Evolutionary conservation across 2,329 filamentous ascomycete genomes (phyloP).

Genomic region (Ophiostoma himal-ulmi): DNA sequence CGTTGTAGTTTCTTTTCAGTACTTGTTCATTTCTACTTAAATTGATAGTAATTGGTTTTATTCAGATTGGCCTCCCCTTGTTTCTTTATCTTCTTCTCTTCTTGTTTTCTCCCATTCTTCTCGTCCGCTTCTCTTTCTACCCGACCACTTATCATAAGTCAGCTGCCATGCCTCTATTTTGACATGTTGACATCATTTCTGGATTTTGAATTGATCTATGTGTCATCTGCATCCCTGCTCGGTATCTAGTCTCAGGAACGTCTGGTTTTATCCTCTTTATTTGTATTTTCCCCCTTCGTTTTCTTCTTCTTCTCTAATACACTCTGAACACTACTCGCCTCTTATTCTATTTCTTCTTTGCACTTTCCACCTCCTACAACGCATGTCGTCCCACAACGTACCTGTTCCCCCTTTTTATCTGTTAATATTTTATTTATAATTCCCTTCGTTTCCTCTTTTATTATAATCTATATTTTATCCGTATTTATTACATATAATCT

Average conservation of each 20-base stretch:
- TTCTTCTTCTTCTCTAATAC: not conserved
- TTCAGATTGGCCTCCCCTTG: not conserved
- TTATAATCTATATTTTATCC: not conserved
- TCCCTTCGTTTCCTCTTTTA: not conserved
- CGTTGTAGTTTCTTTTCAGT: not conserved
- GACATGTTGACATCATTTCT: constrained; percentile 1
- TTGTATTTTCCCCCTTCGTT: not conserved
- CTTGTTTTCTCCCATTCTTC: not conserved
- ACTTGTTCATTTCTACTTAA: not conserved
- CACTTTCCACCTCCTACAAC: not conserved
- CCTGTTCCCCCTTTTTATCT: not conserved
- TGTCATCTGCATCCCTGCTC: not conserved
- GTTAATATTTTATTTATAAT: not conserved
- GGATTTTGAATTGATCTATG: not conserved
- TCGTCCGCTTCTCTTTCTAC: not conserved
- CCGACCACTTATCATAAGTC: not conserved
- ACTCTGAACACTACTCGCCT: not conserved
- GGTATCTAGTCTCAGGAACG: not conserved
- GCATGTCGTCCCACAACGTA: not conserved
- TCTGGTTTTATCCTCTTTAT: not conserved
- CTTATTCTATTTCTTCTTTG: not conserved
- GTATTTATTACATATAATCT: not conserved
- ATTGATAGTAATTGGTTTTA: not conserved
- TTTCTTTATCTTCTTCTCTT: not conserved
- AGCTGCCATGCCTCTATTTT: not conserved